Evolutionary conservation across 306 rosid species (phyloP).

Genomic region (Quercus variabilis): DNA sequence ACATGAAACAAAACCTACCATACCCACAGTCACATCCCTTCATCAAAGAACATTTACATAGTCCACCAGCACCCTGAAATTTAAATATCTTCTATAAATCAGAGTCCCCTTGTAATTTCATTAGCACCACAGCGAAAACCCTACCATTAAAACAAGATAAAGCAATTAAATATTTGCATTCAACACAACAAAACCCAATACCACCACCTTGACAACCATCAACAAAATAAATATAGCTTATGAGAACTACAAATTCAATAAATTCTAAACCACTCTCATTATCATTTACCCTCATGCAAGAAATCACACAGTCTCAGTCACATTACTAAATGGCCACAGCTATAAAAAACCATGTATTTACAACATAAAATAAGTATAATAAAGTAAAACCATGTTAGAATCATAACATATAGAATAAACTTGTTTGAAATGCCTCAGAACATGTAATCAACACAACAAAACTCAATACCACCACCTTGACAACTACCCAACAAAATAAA

Average conservation of each 20-base stretch:
- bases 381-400: neutral
- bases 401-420: neutral
- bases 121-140: neutral
- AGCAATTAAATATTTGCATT: neutral
- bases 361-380: neutral
- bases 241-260: neutral
- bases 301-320: neutral
- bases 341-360: neutral
- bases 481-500: neutral
- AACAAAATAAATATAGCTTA: neutral
- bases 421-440: neutral
- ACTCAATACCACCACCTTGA: neutral
- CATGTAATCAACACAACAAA: neutral
- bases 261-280: neutral
- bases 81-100: conserved; percentile 1
- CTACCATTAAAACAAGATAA: neutral
- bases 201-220: neutral
- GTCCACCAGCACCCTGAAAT: neutral
- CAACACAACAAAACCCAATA: neutral
- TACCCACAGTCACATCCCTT: too few species aligned
- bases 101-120: neutral
- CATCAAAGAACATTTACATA: neutral
- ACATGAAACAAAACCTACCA: neutral
- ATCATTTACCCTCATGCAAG: neutral
- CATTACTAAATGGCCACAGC: neutral